These are phyloP conservation scores for Venturia aucupariae DNA, from an alignment of 2,329 filamentous ascomycete species.

Conservation along the genomic window DNA sequence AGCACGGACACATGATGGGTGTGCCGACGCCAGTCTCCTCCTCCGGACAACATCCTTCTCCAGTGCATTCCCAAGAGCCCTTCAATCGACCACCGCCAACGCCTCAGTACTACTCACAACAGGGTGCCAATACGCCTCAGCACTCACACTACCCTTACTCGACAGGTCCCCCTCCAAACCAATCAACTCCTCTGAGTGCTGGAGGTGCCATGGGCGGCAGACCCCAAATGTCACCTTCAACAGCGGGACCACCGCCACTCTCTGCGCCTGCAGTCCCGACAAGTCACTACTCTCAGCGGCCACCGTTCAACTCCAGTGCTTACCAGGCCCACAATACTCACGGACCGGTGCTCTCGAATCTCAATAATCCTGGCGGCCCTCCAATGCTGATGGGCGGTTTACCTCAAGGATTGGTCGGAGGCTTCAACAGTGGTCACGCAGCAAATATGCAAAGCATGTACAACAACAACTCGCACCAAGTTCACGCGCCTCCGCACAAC, in stretches of 20 bases:
- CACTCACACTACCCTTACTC: constrained; percentile 40
- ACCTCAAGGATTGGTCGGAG: constrained; percentile 44
- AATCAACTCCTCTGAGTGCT: constrained; percentile 41
- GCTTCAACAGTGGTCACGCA: constrained; percentile 52
- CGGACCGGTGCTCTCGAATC: constrained; percentile 66
- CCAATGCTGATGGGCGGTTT: constrained; percentile 60
- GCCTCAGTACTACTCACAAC: constrained; percentile 53
- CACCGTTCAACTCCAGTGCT: constrained; percentile 26
- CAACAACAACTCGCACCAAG: constrained; percentile 43
- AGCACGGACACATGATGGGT: constrained; percentile 26
- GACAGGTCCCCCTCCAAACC: constrained; percentile 39
- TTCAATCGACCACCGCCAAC: constrained; percentile 49
- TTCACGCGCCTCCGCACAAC: constrained; percentile 45
- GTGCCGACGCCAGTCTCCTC: constrained; percentile 36
- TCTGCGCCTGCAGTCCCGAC: constrained; percentile 41
- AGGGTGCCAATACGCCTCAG: constrained; percentile 43
- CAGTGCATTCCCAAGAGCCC: constrained; percentile 49
- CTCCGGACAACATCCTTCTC: constrained; percentile 38
- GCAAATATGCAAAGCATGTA: constrained; percentile 56
- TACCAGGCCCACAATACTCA: constrained; percentile 45
- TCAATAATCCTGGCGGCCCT: constrained; percentile 62
- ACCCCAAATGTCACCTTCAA: constrained; percentile 45
- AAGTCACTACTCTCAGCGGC: constrained; percentile 38
- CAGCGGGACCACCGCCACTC: constrained; percentile 33
- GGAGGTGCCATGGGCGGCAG: constrained; percentile 29